Percentiles rank a stretch among this genome's conserved stretches.
Conservation (phyloP, 768 basidiomycete species). For the Rhizopogon salebrosus region DNA sequence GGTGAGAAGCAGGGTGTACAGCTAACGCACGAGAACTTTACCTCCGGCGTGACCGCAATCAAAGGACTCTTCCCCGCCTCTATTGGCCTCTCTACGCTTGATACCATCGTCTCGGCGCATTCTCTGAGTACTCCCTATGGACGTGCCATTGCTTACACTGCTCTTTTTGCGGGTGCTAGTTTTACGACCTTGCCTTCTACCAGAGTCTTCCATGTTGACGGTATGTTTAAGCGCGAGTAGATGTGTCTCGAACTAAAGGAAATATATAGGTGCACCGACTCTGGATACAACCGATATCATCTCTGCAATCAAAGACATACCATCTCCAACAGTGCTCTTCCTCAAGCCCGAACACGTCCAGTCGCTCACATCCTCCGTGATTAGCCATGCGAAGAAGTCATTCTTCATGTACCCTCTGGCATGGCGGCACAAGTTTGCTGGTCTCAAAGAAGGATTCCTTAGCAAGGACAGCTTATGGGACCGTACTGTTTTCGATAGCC, state of each 20-base stretch:
- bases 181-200: constrained; percentile 63
- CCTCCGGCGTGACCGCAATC: constrained; percentile 81
- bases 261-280: not conserved
- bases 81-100: constrained; percentile 60
- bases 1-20: constrained; percentile 57
- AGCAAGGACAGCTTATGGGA: constrained; percentile 85
- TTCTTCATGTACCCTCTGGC: constrained; percentile 56
- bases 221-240: constrained; percentile 13
- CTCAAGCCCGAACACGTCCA: constrained; percentile 58
- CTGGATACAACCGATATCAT: constrained; percentile 44
- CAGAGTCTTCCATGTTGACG: constrained; percentile 42
- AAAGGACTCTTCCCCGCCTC: constrained; percentile 73
- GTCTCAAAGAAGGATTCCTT: constrained; percentile 66
- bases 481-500: constrained; percentile 64
- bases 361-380: constrained; percentile 47
- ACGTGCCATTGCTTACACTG: constrained; percentile 72
- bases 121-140: constrained; percentile 74
- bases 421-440: constrained; percentile 73
- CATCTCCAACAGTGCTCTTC: constrained; percentile 79
- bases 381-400: constrained; percentile 48
- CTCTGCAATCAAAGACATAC: constrained; percentile 46
- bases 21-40: constrained; percentile 80
- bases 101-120: constrained; percentile 75
- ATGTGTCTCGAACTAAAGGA: not conserved
- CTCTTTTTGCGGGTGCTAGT: constrained; percentile 68